These are phyloP conservation scores for Fusarium tanahbumbuense DNA, from an alignment of 2,329 filamentous ascomycete genomes.

Conservation along the genomic window DNA sequence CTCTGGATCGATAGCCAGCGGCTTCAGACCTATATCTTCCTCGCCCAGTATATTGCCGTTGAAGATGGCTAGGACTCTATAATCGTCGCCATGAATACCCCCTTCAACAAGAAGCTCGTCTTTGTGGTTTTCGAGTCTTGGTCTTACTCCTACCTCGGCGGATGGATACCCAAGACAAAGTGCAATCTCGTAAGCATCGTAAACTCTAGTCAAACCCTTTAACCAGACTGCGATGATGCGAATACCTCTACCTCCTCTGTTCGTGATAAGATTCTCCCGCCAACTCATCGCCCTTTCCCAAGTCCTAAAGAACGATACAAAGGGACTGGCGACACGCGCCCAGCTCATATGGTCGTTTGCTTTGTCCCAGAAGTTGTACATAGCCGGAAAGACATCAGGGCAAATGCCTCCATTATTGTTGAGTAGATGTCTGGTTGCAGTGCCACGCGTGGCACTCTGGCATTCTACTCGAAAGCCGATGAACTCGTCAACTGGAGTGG, in stretches of 20 bases:
- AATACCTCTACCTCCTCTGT: neutral
- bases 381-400: too few relatives aligned
- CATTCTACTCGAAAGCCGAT: slow-evolving; percentile 1
- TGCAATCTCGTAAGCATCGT: neutral
- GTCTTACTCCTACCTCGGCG: rapidly evolving
- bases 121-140: rapidly evolving
- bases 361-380: neutral
- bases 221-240: slow-evolving; percentile 5
- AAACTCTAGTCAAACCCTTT: neutral
- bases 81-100: neutral
- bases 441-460: rapidly evolving
- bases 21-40: neutral
- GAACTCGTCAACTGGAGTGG: neutral
- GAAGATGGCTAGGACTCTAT: slow-evolving; percentile 4
- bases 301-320: neutral
- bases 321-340: rapidly evolving
- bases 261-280: rapidly evolving
- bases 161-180: rapidly evolving
- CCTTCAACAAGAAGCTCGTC: neutral
- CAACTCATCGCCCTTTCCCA: neutral
- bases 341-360: neutral
- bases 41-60: neutral
- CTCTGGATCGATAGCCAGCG: rapidly evolving
- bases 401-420: neutral
- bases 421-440: neutral